Base-by-base conservation (phyloP, 768 basidiomycete species). In the Crucibulum laeve region DNA sequence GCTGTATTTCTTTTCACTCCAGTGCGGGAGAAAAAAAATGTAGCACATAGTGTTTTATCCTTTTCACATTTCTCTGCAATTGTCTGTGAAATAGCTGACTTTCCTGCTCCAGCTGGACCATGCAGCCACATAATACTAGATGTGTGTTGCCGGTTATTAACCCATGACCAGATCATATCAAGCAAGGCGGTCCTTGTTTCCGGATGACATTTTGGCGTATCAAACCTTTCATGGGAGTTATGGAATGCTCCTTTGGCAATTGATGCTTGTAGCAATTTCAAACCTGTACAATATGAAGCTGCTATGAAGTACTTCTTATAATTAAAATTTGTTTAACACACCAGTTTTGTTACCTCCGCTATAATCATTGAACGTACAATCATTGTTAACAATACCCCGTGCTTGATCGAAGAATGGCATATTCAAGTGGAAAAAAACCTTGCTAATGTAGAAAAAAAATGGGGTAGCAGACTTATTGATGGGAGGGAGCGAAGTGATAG, bases 41-140 rank as follows among this genome's bases (percentile, higher is more conserved):
- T 52, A 4, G 44, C 53, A 13, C 42, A 49, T 11, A 56, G 46
- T 4, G 25, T 33, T 2, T 21, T 40, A n/a, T n/a, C 42, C 35
- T 3, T 25, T 41, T 3, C 25, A 15, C 40, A 43, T 1, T 22
- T 15, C 21, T 64, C 53, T 8, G 63, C 59, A 1, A 66, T 48
- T 0, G 62, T 60, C 30, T 65, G 64, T 7, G 53, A 52, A 8
- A 69, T 42, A 0, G 59, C 53, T 0, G 61, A 52, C 38, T 62
- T 62, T 1, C 62, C 62, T 0, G 52, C 47, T 0, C 62, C 59
- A 22, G 57, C 60, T n/a, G n/a, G n/a, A n/a, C n/a, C n/a, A n/a
- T n/a, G n/a, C n/a, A n/a, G n/a, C n/a, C n/a, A n/a, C n/a, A 55
- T 24, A 1, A 17, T 42, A 11, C 42, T 32, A 8, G 35, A n/a